Evolutionary conservation across 371 early-diverging fungal species (phyloP), one percentile per base, ranked within the genome.

Genomic region (Vairimorpha necatrix): DNA sequence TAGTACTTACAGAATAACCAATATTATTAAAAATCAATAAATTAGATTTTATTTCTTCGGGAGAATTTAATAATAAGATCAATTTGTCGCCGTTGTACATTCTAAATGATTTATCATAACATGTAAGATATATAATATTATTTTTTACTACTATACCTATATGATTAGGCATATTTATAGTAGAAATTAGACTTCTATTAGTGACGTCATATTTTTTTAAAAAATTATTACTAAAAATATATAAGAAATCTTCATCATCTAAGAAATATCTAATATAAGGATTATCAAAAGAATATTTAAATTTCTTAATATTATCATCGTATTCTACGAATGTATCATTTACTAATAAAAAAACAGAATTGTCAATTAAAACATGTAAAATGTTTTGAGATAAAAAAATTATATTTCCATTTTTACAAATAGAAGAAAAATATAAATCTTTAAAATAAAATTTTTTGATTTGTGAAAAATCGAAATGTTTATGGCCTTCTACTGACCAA

Each of bases 31-130:
- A 61, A 18, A 71, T 34, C 7, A 48, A 18, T 47, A 71, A 46
- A 20, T 47, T 47, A 38, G 54, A 38, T 22, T 47, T 46, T 32
- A 71, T 46, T 33, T 71, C 71, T 54, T 71, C 71, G 18, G 33
- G n/a, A 42, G 60, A 36, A 30, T 20, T 58, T 32, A 71, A 28
- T 16, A 28, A 33, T 33, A 60, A 7, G 0, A 71, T 46, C 14
- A 60, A n/a, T 14, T 61, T 47, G 14, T 71, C 32, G 18, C 13
- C 7, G n/a, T 58, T 28, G 46, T 71, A 71, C 11, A 71, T 33
- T 42, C 48, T 71, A 26, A 71, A 28, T 20, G 60, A 60, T 56
- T 71, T 71, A 33, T 71, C 71, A 47, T 61, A 58, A 30, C 48
- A 58, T 33, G 46, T 58, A 7, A 60, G 33, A 46, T 46, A 71